Base-by-base conservation (phyloP, 1,284 basidiomycete species). In the Xanthoconium separans region DNA sequence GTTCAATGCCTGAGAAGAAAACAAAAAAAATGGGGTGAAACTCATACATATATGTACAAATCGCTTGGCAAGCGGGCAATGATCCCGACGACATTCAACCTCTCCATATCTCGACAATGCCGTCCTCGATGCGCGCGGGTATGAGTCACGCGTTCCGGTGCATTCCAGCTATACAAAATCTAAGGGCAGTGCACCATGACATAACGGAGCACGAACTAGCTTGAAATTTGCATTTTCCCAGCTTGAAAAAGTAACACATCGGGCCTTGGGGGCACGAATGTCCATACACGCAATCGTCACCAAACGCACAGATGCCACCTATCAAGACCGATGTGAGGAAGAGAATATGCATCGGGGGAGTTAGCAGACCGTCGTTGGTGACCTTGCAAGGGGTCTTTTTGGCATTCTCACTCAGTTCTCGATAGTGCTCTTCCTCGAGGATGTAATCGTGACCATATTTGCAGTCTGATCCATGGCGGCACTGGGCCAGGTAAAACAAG, bases 401-500 rank as follows among this genome's bases (percentile, higher is more conserved):
- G 2, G 83, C 82, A 55, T 80, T 83, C 39, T 66, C 58, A 40
- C 75, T 73, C 50, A 85, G 75, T 60, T 78, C 74, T 51, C 72
- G 65, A 55, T 77, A 78, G 55, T 85, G 74, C 37, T 83, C 80
- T 4, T 71, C 68, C 30, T 76, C 73, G 11, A 85, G 68, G 31
- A 79, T 57, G 59, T 83, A 85, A 59, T 85, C 78, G 54, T 86
- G 84, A 22, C 68, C 77, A 56, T 81, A 85, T 66, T 76, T 78
- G 64, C 84, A 86, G 20, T 76, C 73, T 18, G 70, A 59, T 22
- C 79, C 81, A 54, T 77, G 76, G 61, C 79, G 79, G 71, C 84
- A 85, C 52, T 73, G 61, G 22, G 80, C 75, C 34, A 86, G 71
- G 63, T 85, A 85, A 65, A 81, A 83, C 44, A 83, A 65, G 18